Evolutionary conservation across 495 filamentous ascomycete species (phyloP).

Genomic region (Neurospora sp.): DNA sequence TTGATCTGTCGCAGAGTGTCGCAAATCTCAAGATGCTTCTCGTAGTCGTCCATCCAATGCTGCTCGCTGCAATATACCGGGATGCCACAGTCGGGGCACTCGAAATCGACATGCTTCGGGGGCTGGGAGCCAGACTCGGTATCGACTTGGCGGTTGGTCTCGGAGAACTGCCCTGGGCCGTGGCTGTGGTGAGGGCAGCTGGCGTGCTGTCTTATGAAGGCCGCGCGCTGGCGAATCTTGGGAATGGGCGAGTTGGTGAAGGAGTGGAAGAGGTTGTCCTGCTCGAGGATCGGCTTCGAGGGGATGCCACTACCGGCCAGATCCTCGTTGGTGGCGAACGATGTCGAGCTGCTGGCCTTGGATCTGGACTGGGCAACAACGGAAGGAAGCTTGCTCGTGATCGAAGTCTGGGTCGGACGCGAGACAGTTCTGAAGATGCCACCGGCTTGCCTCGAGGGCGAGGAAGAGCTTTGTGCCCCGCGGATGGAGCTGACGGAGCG

Average conservation of each 20-base stretch:
- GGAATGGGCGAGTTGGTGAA: slow-evolving; percentile 80
- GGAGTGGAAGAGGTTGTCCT: slow-evolving; percentile 84
- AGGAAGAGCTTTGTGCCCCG: slow-evolving; percentile 2
- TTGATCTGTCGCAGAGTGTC: slow-evolving; percentile 87
- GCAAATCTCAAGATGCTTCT: slow-evolving; percentile 82
- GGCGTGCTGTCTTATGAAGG: slow-evolving; percentile 81
- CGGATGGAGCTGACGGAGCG: slow-evolving; percentile 7
- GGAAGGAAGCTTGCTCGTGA: slow-evolving; percentile 12
- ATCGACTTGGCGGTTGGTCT: slow-evolving; percentile 38
- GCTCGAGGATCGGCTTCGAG: slow-evolving; percentile 43
- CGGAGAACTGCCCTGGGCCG: slow-evolving; percentile 46
- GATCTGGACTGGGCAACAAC: slow-evolving; percentile 9
- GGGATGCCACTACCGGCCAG: not conserved
- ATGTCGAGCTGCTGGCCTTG: not conserved
- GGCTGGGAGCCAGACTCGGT: slow-evolving; percentile 38
- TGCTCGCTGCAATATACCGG: slow-evolving; percentile 87
- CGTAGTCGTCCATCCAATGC: slow-evolving; percentile 93
- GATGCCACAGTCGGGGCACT: slow-evolving; percentile 94
- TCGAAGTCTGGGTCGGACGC: not conserved
- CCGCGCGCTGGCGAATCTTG: slow-evolving; percentile 73
- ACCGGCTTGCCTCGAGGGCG: not conserved
- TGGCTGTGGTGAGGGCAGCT: slow-evolving; percentile 87
- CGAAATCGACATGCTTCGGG: slow-evolving; percentile 75
- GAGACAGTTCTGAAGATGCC: not conserved
- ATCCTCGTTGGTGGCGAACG: not conserved